phyloP scores from a whole-genome alignment of 495 filamentous ascomycete genomes.

The Lichenothelia convexa region DNA sequence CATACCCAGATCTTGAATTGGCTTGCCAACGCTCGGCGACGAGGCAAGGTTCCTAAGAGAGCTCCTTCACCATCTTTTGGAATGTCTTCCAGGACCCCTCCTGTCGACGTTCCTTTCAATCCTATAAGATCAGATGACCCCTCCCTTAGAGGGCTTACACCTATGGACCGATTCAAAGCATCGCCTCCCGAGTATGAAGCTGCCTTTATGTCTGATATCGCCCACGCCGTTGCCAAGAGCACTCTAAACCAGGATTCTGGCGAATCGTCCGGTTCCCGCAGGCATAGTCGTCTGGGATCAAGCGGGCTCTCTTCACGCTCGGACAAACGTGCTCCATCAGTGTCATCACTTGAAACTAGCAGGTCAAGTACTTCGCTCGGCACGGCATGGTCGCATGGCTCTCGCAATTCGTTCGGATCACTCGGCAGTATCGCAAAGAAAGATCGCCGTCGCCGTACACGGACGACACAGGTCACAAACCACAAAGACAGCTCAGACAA shows the following conservation, averaged over 20 bases:
- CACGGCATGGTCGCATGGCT: slow-evolving; percentile 52
- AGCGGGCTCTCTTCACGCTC: slow-evolving; percentile 37
- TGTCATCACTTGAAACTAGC: slow-evolving; percentile 54
- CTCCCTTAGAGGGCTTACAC: slow-evolving; percentile 50
- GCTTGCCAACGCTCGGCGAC: slow-evolving; percentile 68
- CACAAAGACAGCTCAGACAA: slow-evolving; percentile 25
- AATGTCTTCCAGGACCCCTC: slow-evolving; percentile 22
- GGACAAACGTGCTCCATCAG: slow-evolving; percentile 44
- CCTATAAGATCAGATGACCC: slow-evolving; percentile 6
- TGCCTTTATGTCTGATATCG: slow-evolving; percentile 61
- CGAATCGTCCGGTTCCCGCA: slow-evolving; percentile 14
- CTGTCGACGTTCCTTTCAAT: slow-evolving; percentile 47
- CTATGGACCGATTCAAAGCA: slow-evolving; percentile 69
- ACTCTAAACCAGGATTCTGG: slow-evolving; percentile 24
- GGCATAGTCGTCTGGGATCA: slow-evolving; percentile 51
- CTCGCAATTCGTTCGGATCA: slow-evolving; percentile 48
- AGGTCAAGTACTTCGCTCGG: slow-evolving; percentile 36
- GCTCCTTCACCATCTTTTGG: slow-evolving; percentile 14
- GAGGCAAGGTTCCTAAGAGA: slow-evolving; percentile 43
- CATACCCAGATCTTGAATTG: slow-evolving; percentile 67
- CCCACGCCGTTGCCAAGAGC: slow-evolving; percentile 47
- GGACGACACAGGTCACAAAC: slow-evolving; percentile 30
- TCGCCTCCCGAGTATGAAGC: slow-evolving; percentile 80
- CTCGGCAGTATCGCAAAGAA: slow-evolving; percentile 35
- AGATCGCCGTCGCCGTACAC: slow-evolving; percentile 52